Evolutionary conservation across 805 yeast species (phyloP), one percentile per base, ranked within the genome.

Genomic region (Monosporozyma yasuniensis): DNA sequence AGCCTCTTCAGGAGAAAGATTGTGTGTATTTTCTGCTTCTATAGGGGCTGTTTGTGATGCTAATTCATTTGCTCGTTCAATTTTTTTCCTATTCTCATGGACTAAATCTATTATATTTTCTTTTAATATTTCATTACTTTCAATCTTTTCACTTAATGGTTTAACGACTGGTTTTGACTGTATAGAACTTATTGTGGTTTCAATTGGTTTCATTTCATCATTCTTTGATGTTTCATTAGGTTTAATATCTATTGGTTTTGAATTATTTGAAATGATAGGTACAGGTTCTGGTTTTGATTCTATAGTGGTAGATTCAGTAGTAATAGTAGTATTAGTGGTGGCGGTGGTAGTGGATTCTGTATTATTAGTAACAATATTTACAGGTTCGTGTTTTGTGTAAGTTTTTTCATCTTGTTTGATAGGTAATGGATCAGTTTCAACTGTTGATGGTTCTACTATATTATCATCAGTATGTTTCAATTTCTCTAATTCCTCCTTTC

Each of bases 401-500:
- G 3, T 8, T 18, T 37, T 37, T 6, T 6, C 11, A 14, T 18
- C 41, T 37, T 18, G 21, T 37, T 18, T 21, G 12, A 23, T 23
- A 4, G 12, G 3, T 14, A 32, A 32, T 18, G 14, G 14, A 34
- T 7, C 22, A 35, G 11, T 18, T 18, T 35, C 38, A 16, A 12
- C n/a, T 12, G 35, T 35, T n/a, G 34, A 21, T 35, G 32, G 22
- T 23, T 7, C 12, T 18, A 12, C 25, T 42, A 45, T 44, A 34
- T n/a, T 32, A 25, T 30, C 23, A 28, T 30, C 23, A 43, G 25
- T 43, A 23, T 32, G 47, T 43, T 16, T 49, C 10, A 57, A 49
- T 50, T 56, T 58, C 44, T 57, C 65, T 35, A 60, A 49, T 48
- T 65, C 64, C 48, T 62, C 65, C 34, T 61, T 56, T 54, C 68